A percentile compares a stretch with the other conserved stretches of the same genome.
phyloP scores from a whole-genome alignment of 163 green algal genomes.

The Chloromonas sp. region DNA sequence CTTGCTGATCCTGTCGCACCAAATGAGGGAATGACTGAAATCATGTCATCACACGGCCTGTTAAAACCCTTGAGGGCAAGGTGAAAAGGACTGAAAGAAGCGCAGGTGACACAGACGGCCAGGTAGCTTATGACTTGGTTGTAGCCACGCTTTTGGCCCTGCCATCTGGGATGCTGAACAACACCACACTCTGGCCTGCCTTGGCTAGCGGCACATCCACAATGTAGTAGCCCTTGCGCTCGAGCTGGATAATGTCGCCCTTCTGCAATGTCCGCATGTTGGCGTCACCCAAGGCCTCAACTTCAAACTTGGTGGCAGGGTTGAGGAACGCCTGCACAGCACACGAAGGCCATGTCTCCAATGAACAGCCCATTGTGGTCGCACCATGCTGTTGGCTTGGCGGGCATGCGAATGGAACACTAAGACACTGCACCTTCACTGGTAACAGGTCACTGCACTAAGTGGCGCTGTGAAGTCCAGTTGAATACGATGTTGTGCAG shows the following conservation, averaged over 20 bases:
- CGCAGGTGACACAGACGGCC: too few relatives aligned
- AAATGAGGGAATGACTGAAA: too few relatives aligned
- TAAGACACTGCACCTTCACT: not conserved
- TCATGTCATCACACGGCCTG: too few relatives aligned
- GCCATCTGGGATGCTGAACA: slow-evolving; percentile 92
- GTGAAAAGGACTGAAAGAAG: too few relatives aligned
- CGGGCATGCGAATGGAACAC: not conserved
- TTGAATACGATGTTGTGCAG: too few relatives aligned
- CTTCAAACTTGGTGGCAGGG: slow-evolving; percentile 49
- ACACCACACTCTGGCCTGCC: slow-evolving; percentile 61
- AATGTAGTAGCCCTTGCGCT: slow-evolving; percentile 96
- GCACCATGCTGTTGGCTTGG: too few relatives aligned
- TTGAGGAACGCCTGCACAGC: slow-evolving; percentile 56
- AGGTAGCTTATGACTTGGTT: not conserved
- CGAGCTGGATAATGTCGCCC: slow-evolving; percentile 92
- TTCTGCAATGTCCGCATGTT: slow-evolving; percentile 91
- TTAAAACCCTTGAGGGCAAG: too few relatives aligned
- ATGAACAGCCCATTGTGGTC: too few relatives aligned
- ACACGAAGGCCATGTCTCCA: too few relatives aligned
- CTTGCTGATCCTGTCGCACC: too few relatives aligned
- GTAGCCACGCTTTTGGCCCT: slow-evolving; percentile 9
- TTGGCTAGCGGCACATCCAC: slow-evolving; percentile 65
- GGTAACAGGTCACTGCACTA: too few relatives aligned
- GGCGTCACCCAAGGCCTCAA: slow-evolving; percentile 70
- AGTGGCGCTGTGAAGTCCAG: too few relatives aligned